phyloP scores from a whole-genome alignment of 2,329 filamentous ascomycete genomes.

The Colletotrichum sojae region DNA sequence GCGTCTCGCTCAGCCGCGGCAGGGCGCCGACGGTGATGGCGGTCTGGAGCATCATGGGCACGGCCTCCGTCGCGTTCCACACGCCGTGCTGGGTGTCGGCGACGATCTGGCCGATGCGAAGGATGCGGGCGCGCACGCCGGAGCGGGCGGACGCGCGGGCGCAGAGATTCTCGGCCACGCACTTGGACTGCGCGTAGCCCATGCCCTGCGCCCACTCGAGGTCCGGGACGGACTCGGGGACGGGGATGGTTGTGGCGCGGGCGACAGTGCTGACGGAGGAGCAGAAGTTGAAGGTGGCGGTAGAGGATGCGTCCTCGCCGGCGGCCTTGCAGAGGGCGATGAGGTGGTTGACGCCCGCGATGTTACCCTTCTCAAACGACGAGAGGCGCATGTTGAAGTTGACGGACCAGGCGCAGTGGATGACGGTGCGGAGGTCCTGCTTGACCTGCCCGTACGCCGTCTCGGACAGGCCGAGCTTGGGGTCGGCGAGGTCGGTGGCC shows the following conservation, averaged over 20 bases:
- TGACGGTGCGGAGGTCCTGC: slow-evolving; percentile 55
- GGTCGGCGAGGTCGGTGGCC: slow-evolving; percentile 55
- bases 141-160: slow-evolving; percentile 48
- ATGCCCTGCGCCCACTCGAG: slow-evolving; percentile 56
- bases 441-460: slow-evolving; percentile 47
- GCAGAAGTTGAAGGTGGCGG: slow-evolving; percentile 61
- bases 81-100: slow-evolving; percentile 61
- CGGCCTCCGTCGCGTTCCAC: slow-evolving; percentile 67
- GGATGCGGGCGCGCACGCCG: slow-evolving; percentile 51
- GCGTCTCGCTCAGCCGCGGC: slow-evolving; percentile 60
- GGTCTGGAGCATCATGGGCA: slow-evolving; percentile 65
- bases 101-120: slow-evolving; percentile 66
- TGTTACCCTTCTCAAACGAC: slow-evolving; percentile 64
- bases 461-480: slow-evolving; percentile 55
- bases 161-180: slow-evolving; percentile 56
- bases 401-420: slow-evolving; percentile 69
- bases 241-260: slow-evolving; percentile 47
- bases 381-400: slow-evolving; percentile 69
- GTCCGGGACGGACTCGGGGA: slow-evolving; percentile 54
- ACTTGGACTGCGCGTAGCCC: slow-evolving; percentile 61
- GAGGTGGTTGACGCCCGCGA: slow-evolving; percentile 61
- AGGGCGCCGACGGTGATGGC: slow-evolving; percentile 59
- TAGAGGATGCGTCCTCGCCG: slow-evolving; percentile 13
- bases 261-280: slow-evolving; percentile 63
- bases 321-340: slow-evolving; percentile 51